A percentile compares a stretch with the other conserved stretches of the same genome.
phyloP scores from a whole-genome alignment of 352 stramenopile species.

The Phytophthora sansomeana region DNA sequence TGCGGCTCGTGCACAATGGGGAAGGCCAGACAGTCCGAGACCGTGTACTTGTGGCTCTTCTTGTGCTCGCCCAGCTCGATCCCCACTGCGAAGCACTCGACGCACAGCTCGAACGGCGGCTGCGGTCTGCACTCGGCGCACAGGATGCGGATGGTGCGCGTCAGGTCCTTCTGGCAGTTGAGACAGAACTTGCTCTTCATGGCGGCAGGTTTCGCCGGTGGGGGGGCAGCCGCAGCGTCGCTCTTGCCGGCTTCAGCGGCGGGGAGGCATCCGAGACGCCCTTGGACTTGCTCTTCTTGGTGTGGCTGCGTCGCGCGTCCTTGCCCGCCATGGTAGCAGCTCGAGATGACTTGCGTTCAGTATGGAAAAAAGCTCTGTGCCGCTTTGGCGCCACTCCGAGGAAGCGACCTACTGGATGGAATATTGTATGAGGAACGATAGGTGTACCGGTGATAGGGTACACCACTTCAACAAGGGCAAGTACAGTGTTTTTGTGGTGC shows the following conservation, averaged over 20 bases:
- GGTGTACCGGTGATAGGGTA: neutral
- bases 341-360: conserved; percentile 28
- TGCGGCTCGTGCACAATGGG: conserved; percentile 67
- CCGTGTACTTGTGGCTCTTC: conserved; percentile 81
- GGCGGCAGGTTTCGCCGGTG: conserved; percentile 36
- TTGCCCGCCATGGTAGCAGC: conserved; percentile 30
- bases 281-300: conserved; percentile 43
- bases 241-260: conserved; percentile 7
- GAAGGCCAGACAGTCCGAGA: conserved; percentile 87
- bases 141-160: conserved; percentile 87
- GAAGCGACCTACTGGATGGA: conserved; percentile 4
- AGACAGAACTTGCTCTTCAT: conserved; percentile 84
- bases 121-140: conserved; percentile 74
- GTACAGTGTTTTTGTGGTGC: neutral
- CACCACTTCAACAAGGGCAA: conserved; percentile 9
- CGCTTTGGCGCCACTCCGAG: conserved; percentile 30
- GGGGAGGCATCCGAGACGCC: neutral
- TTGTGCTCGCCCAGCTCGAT: conserved; percentile 83
- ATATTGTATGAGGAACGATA: neutral
- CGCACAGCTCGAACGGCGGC: conserved; percentile 88
- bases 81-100: conserved; percentile 95
- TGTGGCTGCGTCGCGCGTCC: conserved; percentile 32
- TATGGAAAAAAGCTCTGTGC: conserved; percentile 22
- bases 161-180: conserved; percentile 88
- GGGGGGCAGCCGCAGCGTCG: conserved; percentile 12